phyloP scores from a whole-genome alignment of 441 rosid species.

The Erodium texanum region DNA sequence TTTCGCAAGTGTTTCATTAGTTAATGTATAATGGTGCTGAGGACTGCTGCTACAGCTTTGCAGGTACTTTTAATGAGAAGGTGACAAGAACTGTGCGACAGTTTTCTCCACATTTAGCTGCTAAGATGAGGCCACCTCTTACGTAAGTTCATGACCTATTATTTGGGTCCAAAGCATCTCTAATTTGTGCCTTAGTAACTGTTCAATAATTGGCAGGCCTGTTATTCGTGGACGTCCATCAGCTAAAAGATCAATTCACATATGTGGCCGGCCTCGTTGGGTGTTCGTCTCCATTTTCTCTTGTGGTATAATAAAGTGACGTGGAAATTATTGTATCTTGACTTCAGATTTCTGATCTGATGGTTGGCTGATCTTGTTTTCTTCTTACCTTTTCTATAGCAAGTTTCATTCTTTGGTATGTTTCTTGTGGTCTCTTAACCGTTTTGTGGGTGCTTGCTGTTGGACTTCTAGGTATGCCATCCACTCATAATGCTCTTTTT shows the following conservation, averaged over 20 bases:
- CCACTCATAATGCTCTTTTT: conserved; percentile 1
- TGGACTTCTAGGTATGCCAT: conserved; percentile 70
- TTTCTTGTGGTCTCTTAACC: conserved; percentile 76
- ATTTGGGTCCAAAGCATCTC: conserved; percentile 7
- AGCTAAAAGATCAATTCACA: conserved; percentile 64
- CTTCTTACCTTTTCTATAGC: conserved; percentile 29
- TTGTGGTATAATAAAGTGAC: conserved; percentile 37
- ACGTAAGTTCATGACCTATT: conserved; percentile 40
- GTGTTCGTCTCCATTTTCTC: conserved; percentile 68
- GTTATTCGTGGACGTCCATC: conserved; percentile 92
- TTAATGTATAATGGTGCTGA: conserved; percentile 10
- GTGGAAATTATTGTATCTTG: neutral
- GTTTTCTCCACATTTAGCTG: conserved; percentile 89
- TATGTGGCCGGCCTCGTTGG: conserved; percentile 94
- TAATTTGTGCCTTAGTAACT: conserved; percentile 13
- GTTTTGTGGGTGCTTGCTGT: conserved; percentile 69
- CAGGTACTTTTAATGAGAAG: conserved; percentile 86
- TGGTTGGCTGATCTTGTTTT: conserved; percentile 9
- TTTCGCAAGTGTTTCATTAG: neutral
- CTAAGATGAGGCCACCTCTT: conserved; percentile 91
- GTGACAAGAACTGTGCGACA: conserved; percentile 73
- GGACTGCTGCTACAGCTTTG: conserved; percentile 56
- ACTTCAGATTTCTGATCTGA: neutral
- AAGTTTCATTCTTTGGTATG: conserved; percentile 73
- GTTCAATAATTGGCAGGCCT: conserved; percentile 48